Evolutionary conservation across 768 basidiomycete species (phyloP), one percentile per base, ranked within the genome.

Genomic region (Tephrocybe sp.): DNA sequence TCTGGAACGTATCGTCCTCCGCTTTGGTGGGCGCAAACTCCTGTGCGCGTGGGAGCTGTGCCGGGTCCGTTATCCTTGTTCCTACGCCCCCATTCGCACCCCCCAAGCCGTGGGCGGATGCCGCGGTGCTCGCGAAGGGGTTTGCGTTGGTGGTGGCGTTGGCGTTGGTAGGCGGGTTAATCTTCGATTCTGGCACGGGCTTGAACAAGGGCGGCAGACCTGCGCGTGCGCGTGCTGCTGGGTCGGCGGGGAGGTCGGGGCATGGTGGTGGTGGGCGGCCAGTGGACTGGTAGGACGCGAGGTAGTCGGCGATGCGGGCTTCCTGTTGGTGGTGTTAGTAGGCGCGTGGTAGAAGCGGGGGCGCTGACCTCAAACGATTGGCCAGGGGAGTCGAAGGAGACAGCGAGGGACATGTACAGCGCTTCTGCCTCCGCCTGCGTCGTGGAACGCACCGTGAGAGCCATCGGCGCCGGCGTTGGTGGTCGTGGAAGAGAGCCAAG

Each of bases 251-350:
- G 3, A 71, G 62, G 45, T 67, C 70, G 0, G 82, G 78, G 32
- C 71, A 73, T 8, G 83, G 80, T 14, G 46, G 58, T 3, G 84
- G 84, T 4, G 78, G 72, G 34, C 66, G 60, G 14, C 78, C 74
- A 0, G 79, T 80, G 0, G 73, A 55, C 24, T 57, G 62, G 57
- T 80, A 84, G 0, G 78, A 72, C 18, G 63, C 65, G 24, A 83
- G 55, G 56, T 86, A 86, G 60, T 84, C 84, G 32, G 73, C 67
- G 4, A 75, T 56, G 33, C 84, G 78, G 21, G 73, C 65, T 70
- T 86, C 84, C 84, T 86, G 59, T 3, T 26, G 10, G 18, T 26
- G 28, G 33, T 24, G 24, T 41, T 14, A 33, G 33, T 34, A 33
- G 15, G 30, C n/a, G 20, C 30, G 51, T 5, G 32, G 32, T 23